Base-by-base conservation (phyloP, 78 protist genomes). In the Dictyostelium capitatum region DNA sequence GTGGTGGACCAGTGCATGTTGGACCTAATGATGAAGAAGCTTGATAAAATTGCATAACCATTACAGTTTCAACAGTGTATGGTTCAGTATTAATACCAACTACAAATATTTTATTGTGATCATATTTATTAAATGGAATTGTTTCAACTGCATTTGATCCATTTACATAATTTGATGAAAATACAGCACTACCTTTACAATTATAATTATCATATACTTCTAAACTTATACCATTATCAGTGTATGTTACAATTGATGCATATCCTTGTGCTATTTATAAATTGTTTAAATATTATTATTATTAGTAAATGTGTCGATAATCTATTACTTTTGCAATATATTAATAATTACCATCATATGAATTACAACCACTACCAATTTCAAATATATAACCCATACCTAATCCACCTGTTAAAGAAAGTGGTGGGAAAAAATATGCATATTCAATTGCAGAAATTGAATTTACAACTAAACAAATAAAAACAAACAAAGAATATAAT, bases 81-180 rank as follows among this genome's bases (percentile, higher is more conserved):
- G 70, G 83, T 79, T n/a, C 46, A 15, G 50, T 46, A 32, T 19
- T 12, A 50, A 46, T 10, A 3, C 50, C 41, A 79, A 79, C 83
- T 15, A 54, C 41, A 37, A 54, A 56, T 54, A 17, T 14, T 14
- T 79, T 79, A 20, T 79, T 79, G 8, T 57, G 83, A 54, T 79
- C 83, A 79, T 79, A 54, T 8, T 79, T n/a, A 56, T 79, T 79
- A 17, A 79, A 79, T 20, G 83, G 83, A 56, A 79, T 79, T 15
- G 41, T 51, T 10, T 54, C 54, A 25, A 54, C 32, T 37, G 25
- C 32, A 50, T 47, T 23, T 51, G 25, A 79, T 15, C 25, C 19
- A 20, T 25, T 32, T 54, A 10, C 8, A 32, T 5, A 56, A 4
- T 19, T 28, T 51, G 32, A 56, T 56, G 51, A 12, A 50, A 77